phyloP scores from a whole-genome alignment of 108 stramenopile genomes.

The Skeletonema menzelii region DNA sequence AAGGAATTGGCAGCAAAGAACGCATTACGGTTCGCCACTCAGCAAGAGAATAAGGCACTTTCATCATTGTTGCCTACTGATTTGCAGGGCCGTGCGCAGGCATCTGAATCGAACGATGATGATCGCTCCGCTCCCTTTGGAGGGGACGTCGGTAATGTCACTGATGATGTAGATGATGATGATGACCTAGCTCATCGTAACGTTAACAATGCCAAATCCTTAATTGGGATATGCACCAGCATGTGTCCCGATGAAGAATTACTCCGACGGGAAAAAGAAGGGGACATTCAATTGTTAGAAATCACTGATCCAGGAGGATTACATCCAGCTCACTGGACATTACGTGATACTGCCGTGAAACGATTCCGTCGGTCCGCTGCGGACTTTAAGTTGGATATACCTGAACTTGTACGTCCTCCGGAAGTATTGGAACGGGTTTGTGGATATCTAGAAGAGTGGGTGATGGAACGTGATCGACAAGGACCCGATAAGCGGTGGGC shows the following conservation, averaged over 20 bases:
- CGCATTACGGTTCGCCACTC: conserved; percentile 41
- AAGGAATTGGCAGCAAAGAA: conserved; percentile 49
- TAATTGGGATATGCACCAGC: conserved; percentile 71
- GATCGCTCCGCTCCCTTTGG: conserved; percentile 3
- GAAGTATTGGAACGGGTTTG: conserved; percentile 77
- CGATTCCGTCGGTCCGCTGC: conserved; percentile 90
- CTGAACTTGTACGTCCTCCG: conserved; percentile 85
- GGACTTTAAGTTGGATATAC: conserved; percentile 85
- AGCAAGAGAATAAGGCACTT: conserved; percentile 3
- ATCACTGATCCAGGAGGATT: conserved; percentile 68
- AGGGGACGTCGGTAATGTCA: conserved; percentile 1
- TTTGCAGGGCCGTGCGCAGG: conserved; percentile 21
- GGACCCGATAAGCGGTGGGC: conserved; percentile 77
- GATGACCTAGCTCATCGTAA: conserved; percentile 25
- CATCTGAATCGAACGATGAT: conserved; percentile 1
- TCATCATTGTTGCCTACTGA: conserved; percentile 40
- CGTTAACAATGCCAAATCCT: conserved; percentile 55
- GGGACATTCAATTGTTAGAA: conserved; percentile 86
- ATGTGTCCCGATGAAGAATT: conserved; percentile 91
- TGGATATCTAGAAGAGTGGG: conserved; percentile 88
- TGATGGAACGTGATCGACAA: conserved; percentile 92
- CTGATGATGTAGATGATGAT: conserved; percentile 9
- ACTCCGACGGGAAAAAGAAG: conserved; percentile 68
- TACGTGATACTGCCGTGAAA: conserved; percentile 81
- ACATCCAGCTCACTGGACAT: conserved; percentile 79